Percentiles rank a stretch among this genome's conserved stretches.
Evolutionary conservation across 768 basidiomycete genomes (phyloP).

Genomic region (Boletus speciosus): DNA sequence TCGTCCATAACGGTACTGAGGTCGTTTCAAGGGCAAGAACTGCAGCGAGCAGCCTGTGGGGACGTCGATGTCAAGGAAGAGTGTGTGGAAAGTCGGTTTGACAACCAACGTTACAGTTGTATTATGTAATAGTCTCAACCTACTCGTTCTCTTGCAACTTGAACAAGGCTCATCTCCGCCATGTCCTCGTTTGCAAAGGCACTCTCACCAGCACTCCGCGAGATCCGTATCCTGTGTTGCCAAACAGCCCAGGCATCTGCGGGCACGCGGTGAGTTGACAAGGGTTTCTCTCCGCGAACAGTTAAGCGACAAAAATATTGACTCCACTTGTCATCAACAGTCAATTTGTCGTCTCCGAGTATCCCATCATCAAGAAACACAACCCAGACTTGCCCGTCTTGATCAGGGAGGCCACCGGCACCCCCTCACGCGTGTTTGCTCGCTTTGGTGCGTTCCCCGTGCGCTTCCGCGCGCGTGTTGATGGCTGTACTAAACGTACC

Average conservation of each 20-base stretch:
- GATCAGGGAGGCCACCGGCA: conserved; percentile 76
- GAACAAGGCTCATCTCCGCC: conserved; percentile 25
- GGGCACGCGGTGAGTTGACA: conserved; percentile 63
- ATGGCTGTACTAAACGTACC: conserved; percentile 18
- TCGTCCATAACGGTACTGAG: conserved; percentile 42
- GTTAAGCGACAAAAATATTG: not conserved
- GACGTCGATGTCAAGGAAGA: conserved; percentile 20
- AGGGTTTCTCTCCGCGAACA: not conserved
- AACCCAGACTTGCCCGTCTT: conserved; percentile 85
- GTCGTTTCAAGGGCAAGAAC: conserved; percentile 5
- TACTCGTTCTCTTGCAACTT: not conserved
- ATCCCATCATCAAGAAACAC: conserved; percentile 71
- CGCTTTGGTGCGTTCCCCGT: conserved; percentile 65
- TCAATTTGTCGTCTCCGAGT: conserved; percentile 74
- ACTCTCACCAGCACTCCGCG: conserved; percentile 73
- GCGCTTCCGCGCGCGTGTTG: conserved; percentile 7
- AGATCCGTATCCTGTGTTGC: conserved; percentile 77
- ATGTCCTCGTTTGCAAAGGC: conserved; percentile 69
- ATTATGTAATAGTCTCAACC: conserved; percentile 27
- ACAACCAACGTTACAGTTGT: conserved; percentile 3
- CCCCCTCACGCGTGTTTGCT: conserved; percentile 80
- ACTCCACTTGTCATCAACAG: conserved; percentile 36
- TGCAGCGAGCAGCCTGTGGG: conserved; percentile 15
- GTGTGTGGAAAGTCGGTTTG: not conserved
- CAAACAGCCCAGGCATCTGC: conserved; percentile 74